Evolutionary conservation across 2,329 filamentous ascomycete species (phyloP), one percentile per base, ranked within the genome.

Genomic region (Penicillium italicum): DNA sequence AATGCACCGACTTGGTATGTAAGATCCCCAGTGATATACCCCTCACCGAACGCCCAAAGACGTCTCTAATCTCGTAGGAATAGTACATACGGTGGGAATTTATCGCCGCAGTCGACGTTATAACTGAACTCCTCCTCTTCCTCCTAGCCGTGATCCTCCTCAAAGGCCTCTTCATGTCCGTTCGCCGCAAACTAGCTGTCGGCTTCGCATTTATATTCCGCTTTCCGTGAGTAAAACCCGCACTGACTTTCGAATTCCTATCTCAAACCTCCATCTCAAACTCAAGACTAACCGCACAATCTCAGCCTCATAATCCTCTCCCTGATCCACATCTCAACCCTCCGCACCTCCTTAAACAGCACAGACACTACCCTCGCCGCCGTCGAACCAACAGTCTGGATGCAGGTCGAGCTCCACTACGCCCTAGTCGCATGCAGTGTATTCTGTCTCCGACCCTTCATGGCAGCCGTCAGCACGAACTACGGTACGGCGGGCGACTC

Each of bases 381-480:
- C 20, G 64, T 72, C 46, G 53, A 62, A 37, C 66, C 74, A 33
- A 65, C 69, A 8, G 62, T 73, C 47, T 75, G 72, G 72, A 65
- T 68, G 24, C 72, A 74, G 57, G 68, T 68, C 24, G 65, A 74
- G 56, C 59, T 74, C 10, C 59, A 69, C 57, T 74, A 71, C 50
- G 65, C 70, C 46, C 66, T 75, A 8, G 64, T 73, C 26, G 69
- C 72, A 14, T 74, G 71, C 61, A 73, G 71, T 11, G 63, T 71
- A 8, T 74, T 74, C 58, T 71, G 66, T 48, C 64, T 75, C 2
- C 66, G 71, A 0, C 69, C 71, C 0, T 74, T 75, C 53, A 71
- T 74, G 63, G 66, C 65, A 9, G 71, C 71, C 8, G 69, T 73
- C 10, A 72, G 69, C 47, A 73, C 70, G 1, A 69, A 71, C 33